Evolutionary conservation across 1,139 yeast genomes (phyloP), one percentile per base, ranked within the genome.

Genomic region (Barnettozyma hawaiiensis): DNA sequence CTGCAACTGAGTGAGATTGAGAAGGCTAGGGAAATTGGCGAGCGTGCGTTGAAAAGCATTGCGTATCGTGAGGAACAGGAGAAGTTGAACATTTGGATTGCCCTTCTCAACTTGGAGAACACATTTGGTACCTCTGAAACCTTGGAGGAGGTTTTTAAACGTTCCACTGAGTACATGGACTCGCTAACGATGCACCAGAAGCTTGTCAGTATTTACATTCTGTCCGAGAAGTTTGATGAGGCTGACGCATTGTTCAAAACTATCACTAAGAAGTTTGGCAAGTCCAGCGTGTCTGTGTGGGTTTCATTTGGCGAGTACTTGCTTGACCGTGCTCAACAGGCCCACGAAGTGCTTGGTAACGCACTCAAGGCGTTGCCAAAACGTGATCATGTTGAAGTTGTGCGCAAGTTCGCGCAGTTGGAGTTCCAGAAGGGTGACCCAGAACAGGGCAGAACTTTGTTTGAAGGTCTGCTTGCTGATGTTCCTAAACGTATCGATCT

Each of bases 41-140:
- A 84, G 57, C 78, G 98, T 51, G 98, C 97, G 5, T 73, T 92
- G 58, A 86, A 85, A 67, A 83, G 95, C 9, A 92, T 92, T 54
- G 81, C 78, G 59, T 87, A 82, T 68, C 78, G 97, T 58, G 97
- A 90, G 60, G 98, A 94, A 63, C 82, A 80, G 57, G 98, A 92
- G 62, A 87, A 89, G 65, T 67, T 89, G 66, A 94, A 92, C 59
- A 81, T 92, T 41, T 94, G 98, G 98, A 85, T 92, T 62, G 98
- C 97, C 1, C 66, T 89, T 60, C 76, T 92, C 56, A 92, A 94
- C 66, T 76, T 94, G 74, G 99, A 92, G 64, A 87, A 86, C 63
- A 81, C 90, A 14, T 92, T 92, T 64, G 99, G 98, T 45, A 75
- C 85, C 23, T 82, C 81, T 9, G 97, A 87, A 49, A 67, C 94